phyloP scores from a whole-genome alignment of 129 eudicot species.

The Artemisia tridentata region DNA sequence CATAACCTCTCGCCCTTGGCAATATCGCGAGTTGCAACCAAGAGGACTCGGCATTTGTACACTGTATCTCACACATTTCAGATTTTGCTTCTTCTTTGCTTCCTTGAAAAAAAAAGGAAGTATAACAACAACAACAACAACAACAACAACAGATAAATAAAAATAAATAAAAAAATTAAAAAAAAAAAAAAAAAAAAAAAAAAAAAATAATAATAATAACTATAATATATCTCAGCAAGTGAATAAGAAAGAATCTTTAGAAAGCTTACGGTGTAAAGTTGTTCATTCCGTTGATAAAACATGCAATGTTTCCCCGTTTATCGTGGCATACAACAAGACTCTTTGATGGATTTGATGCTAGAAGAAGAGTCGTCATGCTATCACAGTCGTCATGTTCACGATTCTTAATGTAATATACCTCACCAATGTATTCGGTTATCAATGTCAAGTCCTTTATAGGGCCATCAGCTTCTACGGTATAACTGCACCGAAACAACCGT shows the following conservation, averaged over 20 bases:
- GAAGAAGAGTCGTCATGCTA: slow-evolving; percentile 91
- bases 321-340: slow-evolving; percentile 87
- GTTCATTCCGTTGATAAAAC: slow-evolving; percentile 85
- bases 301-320: slow-evolving; percentile 85
- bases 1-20: slow-evolving; percentile 87
- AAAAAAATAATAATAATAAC: no score
- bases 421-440: slow-evolving; percentile 64
- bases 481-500: slow-evolving; percentile 41
- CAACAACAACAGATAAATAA: neutral
- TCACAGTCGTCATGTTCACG: slow-evolving; percentile 83
- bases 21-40: slow-evolving; percentile 84
- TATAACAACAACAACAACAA: no score
- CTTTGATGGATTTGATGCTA: slow-evolving; percentile 54
- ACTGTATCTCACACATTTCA: slow-evolving; percentile 77
- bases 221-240: neutral
- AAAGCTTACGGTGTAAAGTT: slow-evolving; percentile 67
- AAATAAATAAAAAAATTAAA: no score
- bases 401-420: slow-evolving; percentile 75
- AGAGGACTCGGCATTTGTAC: slow-evolving; percentile 71
- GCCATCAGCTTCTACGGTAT: slow-evolving; percentile 78
- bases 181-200: no score
- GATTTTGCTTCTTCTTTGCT: slow-evolving; percentile 68
- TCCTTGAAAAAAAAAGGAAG: slow-evolving; percentile 51
- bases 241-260: neutral
- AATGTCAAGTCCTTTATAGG: slow-evolving; percentile 82